A percentile compares a stretch with the other conserved stretches of the same genome.
phyloP scores from a whole-genome alignment of 441 rosid genomes.

The Eruca vesicaria region DNA sequence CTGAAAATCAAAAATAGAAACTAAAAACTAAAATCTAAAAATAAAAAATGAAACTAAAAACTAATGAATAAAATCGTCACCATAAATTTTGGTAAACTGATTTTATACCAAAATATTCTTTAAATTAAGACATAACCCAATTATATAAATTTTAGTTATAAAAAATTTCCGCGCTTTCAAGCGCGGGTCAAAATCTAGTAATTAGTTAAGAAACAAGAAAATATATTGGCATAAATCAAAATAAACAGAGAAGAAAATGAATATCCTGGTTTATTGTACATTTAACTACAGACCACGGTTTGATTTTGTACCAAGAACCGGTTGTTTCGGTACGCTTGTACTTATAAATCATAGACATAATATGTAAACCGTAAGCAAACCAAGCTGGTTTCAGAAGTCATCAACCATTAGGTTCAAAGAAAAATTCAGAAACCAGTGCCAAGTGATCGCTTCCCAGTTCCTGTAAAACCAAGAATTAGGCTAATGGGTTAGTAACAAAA shows the following conservation, averaged over 20 bases:
- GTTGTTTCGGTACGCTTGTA: background rate
- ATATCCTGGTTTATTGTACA: background rate
- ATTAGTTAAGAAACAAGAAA: background rate
- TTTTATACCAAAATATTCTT: too few relatives aligned
- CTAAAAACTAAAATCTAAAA: too few relatives aligned
- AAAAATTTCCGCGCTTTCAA: too few relatives aligned
- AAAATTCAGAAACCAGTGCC: conserved; percentile 65
- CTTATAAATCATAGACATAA: background rate
- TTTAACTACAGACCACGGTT: background rate
- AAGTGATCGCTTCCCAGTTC: conserved; percentile 74
- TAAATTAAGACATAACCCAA: too few relatives aligned
- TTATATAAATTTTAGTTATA: too few relatives aligned
- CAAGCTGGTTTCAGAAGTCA: conserved; percentile 1
- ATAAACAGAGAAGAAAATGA: background rate
- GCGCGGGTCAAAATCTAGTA: too few relatives aligned
- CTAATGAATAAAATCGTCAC: too few relatives aligned
- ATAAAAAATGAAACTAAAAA: too few relatives aligned
- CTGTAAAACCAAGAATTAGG: conserved; percentile 32
- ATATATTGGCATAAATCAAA: background rate
- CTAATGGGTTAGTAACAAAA: background rate
- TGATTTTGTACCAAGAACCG: background rate
- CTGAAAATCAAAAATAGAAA: too few relatives aligned
- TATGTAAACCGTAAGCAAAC: background rate
- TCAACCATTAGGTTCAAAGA: conserved; percentile 31
- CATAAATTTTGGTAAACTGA: too few relatives aligned